Percentiles rank a stretch among this genome's conserved stretches.
phyloP scores from a whole-genome alignment of 108 stramenopile species.

The Cylindrotheca fusiformis region DNA sequence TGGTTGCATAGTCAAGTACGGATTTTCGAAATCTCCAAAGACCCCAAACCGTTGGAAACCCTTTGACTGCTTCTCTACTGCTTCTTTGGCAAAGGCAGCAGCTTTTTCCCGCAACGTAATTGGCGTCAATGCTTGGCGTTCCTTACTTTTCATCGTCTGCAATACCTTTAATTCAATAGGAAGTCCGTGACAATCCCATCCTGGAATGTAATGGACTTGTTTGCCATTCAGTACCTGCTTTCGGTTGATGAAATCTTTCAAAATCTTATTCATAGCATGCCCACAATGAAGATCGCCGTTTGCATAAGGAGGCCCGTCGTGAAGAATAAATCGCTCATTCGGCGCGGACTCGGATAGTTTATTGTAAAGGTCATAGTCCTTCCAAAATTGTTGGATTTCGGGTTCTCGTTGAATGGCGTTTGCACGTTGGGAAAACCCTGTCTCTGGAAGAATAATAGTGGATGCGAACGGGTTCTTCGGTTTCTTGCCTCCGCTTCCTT shows the following conservation, averaged over 20 bases:
- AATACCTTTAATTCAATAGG: conserved; percentile 99
- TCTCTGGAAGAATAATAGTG: conserved; percentile 91
- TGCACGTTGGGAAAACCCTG: conserved; percentile 92
- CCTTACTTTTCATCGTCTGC: conserved; percentile 87
- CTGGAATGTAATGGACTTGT: conserved; percentile 96
- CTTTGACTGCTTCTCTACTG: conserved; percentile 86
- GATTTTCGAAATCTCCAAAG: conserved; percentile 95
- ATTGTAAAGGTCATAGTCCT: conserved; percentile 82
- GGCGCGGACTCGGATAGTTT: conserved; percentile 58
- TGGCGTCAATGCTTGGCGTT: conserved; percentile 76
- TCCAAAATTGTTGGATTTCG: conserved; percentile 88
- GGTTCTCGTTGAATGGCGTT: conserved; percentile 93
- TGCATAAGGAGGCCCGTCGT: conserved; percentile 99
- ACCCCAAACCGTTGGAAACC: conserved; percentile 94
- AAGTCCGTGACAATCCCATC: conserved; percentile 99
- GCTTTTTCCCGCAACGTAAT: conserved; percentile 88
- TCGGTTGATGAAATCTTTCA: conserved; percentile 98
- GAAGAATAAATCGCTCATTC: conserved; percentile 85
- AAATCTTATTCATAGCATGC: conserved; percentile 97
- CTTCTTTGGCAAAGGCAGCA: conserved; percentile 86
- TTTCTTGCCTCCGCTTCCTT: conserved; percentile 47
- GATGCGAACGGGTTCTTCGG: conserved; percentile 85
- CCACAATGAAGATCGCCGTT: conserved; percentile 99
- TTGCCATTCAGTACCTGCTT: conserved; percentile 91
- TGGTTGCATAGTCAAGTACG: conserved; percentile 95